Evolutionary conservation across 169 alveolate species (phyloP), one percentile per base, ranked within the genome.

Genomic region (Plasmodium sp.): DNA sequence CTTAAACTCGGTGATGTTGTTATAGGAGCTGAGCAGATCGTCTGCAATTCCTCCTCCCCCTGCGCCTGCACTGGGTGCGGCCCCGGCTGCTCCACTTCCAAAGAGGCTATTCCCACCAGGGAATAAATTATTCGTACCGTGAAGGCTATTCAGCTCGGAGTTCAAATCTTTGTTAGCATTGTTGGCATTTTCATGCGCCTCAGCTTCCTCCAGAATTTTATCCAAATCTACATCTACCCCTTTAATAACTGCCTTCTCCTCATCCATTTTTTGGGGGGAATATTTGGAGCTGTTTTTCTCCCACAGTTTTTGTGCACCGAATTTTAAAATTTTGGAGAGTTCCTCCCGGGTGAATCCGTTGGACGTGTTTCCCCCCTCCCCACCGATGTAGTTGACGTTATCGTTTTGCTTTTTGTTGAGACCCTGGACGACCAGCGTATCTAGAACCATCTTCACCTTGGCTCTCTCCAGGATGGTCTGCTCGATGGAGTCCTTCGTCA

Each of bases 391-490:
- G 34, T 95, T 96, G 6, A 96, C 97, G 80, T 96, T 94, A 43
- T 96, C 93, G 72, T 92, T 92, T 39, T 92, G 95, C 83, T 95
- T 96, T 27, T 97, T 97, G 92, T 97, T 97, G 56, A 97, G 92
- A 36, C 98, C 98, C 93, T 99, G 99, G 6, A 99, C 99, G 81
- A 99, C 99, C 41, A 99, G 97, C 6, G 99, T 97, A 96, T 99
- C 99, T 56, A 99, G 97, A 73, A 98, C 99, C 97, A 99, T 97
- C 93, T 99, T 99, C 93, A 99, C 98, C n/a, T 99, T 98, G 62
- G 99, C 99, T 81, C 99, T 98, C 96, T 99, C 99, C 51, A 99
- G 96, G 80, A 99, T 99, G 73, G 98, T 99, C 92, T 99, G 99
- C 93, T 99, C 99, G 73, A 99, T 97, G 2, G 99, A 98, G 95